Conservation (phyloP, 306 rosid genomes). For the Pyrus bretschneideri region DNA sequence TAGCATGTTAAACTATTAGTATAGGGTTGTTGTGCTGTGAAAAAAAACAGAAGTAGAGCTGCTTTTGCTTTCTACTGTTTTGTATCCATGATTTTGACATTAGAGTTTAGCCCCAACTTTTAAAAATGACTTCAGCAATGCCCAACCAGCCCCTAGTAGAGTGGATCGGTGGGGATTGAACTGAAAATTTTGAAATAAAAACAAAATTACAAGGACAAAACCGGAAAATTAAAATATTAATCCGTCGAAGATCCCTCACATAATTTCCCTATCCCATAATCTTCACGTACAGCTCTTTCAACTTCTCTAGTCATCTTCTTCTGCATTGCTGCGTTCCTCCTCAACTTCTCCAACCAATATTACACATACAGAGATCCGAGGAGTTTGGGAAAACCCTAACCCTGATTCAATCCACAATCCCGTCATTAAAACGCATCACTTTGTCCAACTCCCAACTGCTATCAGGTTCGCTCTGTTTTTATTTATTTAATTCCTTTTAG, state of each 20-base stretch:
- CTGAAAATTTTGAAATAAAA: no score
- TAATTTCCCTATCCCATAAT: not conserved
- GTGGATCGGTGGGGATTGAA: no score
- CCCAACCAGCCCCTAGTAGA: no score
- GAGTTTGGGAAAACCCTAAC: constrained; percentile 33
- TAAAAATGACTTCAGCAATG: no score
- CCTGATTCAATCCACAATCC: not conserved
- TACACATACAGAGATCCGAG: constrained; percentile 26
- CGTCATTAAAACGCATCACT: not conserved
- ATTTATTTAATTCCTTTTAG: not conserved
- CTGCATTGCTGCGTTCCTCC: constrained; percentile 3
- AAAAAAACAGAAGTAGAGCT: fast-evolving
- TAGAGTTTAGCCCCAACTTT: no score
- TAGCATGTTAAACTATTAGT: no score
- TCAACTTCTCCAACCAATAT: constrained; percentile 21
- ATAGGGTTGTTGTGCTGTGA: no score
- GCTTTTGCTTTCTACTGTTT: fast-evolving
- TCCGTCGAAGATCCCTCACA: not conserved
- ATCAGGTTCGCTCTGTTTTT: constrained; percentile 15
- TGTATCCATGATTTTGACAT: no score
- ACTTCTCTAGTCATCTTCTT: not conserved
- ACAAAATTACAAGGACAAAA: constrained; percentile 17
- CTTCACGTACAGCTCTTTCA: not conserved
- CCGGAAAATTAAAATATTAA: constrained; percentile 1
- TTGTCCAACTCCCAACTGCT: not conserved